Percentiles rank a stretch among this genome's conserved stretches.
phyloP scores from a whole-genome alignment of 495 filamentous ascomycete genomes.

The Astrocystis sublimbata region DNA sequence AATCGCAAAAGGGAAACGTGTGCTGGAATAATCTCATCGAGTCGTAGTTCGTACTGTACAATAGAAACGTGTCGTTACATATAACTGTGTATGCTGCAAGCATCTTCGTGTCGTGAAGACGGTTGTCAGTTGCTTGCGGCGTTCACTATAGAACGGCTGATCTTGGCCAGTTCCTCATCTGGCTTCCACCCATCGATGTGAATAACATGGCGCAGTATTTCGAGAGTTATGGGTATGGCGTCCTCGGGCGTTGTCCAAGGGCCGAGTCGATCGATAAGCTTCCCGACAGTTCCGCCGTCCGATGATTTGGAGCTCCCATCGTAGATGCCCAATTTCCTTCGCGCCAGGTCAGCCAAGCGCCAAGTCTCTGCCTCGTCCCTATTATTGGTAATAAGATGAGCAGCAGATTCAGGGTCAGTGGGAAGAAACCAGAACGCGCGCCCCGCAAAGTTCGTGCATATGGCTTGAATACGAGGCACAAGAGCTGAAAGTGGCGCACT shows the following conservation, averaged over 20 bases:
- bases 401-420: constrained; percentile 20
- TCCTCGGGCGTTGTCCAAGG: constrained; percentile 34
- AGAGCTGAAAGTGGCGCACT: constrained; percentile 26
- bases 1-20: constrained; percentile 13
- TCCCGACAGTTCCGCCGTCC: constrained; percentile 29
- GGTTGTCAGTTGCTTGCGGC: constrained; percentile 11
- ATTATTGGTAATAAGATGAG: constrained; percentile 16
- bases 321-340: constrained; percentile 26
- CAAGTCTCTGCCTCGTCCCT: constrained; percentile 29
- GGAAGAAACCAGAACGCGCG: constrained; percentile 29
- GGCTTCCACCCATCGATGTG: constrained; percentile 29
- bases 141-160: constrained; percentile 22
- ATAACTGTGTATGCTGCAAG: neutral
- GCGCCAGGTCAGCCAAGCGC: constrained; percentile 24
- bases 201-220: constrained; percentile 28
- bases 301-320: constrained; percentile 25
- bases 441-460: constrained; percentile 27
- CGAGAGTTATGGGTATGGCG: constrained; percentile 28
- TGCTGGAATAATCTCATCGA: constrained; percentile 27
- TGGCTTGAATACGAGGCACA: constrained; percentile 30
- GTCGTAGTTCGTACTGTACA: constrained; percentile 34
- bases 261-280: constrained; percentile 34
- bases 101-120: neutral
- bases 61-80: constrained; percentile 13
- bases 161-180: constrained; percentile 23